Base-by-base conservation (phyloP, 345 rosid species). In the Ceriops tagal region DNA sequence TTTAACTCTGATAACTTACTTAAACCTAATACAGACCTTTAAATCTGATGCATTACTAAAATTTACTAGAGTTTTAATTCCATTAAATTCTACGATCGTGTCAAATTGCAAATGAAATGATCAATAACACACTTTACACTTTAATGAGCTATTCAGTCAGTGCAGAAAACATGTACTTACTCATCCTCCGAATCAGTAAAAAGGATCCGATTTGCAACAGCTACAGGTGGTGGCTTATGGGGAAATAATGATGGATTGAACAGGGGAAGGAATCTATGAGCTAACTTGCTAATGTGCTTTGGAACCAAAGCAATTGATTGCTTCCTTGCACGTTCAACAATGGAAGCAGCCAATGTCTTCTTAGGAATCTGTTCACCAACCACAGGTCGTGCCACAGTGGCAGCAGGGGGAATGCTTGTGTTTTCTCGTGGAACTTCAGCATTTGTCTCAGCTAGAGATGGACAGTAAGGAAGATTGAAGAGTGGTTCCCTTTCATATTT, bases 141-240 rank as follows among this genome's bases (percentile, higher is more conserved):
- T 58, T 26, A 24, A 21, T 61, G 18, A 43, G 49, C 49, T 43
- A 43, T 43, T 43, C 5, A 11, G 49, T 43, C 49, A 43, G 49
- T 43, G 4, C 49, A 68, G 69, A 67, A 27, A 49, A 43, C 32
- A 46, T 6, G 62, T 71, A 86, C 96, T 86, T 74, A 88, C 99
- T 91, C 96, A 83, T 93, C 98, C 86, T 93, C 97, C 76, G 93
- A 67, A 56, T 89, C 96, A 66, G 99, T 92, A 77, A 95, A 95
- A 75, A 95, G 98, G 71, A 90, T 81, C 73, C 98, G 81, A 81
- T 83, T 88, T 61, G 86, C 86, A 21, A 88, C 87, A 65, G 98
- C 79, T 24, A 74, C 72, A 69, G 84, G 82, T 37, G 99, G 98
- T 66, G 98, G 93, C 80, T 90, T 95, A 82, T 90, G 91, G 18